Base-by-base conservation (phyloP, 768 basidiomycete species). In the Trametes punicea region DNA sequence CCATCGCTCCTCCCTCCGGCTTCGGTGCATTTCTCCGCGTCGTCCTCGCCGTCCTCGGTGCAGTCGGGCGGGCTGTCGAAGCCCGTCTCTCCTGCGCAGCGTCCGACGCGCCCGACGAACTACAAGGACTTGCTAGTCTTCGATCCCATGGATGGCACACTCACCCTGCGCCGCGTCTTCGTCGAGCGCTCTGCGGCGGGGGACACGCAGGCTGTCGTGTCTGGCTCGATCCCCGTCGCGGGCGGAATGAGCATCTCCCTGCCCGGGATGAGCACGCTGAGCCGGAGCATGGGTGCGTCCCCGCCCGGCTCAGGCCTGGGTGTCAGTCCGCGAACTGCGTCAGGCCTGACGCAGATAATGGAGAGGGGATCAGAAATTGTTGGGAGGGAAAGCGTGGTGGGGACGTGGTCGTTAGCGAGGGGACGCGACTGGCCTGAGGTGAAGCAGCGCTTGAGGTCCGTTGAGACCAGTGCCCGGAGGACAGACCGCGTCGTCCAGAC, bases 111-210 rank as follows among this genome's bases (percentile, higher is more conserved):
- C 16, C 72, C 74, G 11, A 67, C 68, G 18, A 82, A 83, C 56
- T 80, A 77, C 61, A 86, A 87, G 65, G 87, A 90, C 55, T 57
- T 88, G 3, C 75, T 90, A 16, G 63, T 89, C 2, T 88, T 90
- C 62, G 85, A 90, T 63, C 81, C 85, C 0, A 69, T 68, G 0
- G 80, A 82, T 36, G 80, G 81, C 0, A 70, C 77, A 3, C 72
- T 90, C 20, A 79, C 80, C 0, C 70, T 89, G 41, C 74, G 83
- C 23, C 71, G 87, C 1, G 67, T 88, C 44, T 69, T 70, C 2
- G 54, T 85, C 4, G 81, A 84, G 31, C 69, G 62, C 31, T 18
- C 23, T 2, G 64, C 45, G 62, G 34, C 62, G 55, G 7, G 68
- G 69, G 45, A 59, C 46, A 25, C 15, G 15, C 48, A 59, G 46